Evolutionary conservation across 2,329 filamentous ascomycete genomes (phyloP).

Genomic region (Sporothrix schenckii): DNA sequence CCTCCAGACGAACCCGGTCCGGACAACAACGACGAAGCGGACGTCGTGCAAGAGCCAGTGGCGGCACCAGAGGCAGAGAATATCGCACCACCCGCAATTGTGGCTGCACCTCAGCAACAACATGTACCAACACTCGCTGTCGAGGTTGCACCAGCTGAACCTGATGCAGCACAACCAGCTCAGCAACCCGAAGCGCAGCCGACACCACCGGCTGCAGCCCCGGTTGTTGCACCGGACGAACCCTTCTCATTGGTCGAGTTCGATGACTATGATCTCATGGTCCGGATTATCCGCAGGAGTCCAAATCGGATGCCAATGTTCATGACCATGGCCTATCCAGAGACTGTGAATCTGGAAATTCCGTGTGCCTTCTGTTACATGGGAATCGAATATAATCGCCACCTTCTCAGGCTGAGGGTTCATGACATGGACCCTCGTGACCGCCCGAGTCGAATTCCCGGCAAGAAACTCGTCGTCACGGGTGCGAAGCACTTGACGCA

Average conservation of each 20-base stretch:
- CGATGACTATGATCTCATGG: too few species aligned
- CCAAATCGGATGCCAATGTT: not conserved
- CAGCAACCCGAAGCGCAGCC: not conserved
- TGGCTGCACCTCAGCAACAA: not conserved
- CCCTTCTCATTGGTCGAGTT: not conserved
- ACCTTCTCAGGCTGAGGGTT: too few species aligned
- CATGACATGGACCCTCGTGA: not conserved
- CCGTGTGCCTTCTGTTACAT: constrained; percentile 10
- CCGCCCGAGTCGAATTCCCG: not conserved
- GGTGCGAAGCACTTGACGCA: not conserved
- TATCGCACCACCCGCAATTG: not conserved
- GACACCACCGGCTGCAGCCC: not conserved
- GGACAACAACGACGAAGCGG: not conserved
- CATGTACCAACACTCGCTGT: not conserved
- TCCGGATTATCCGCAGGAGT: too few species aligned
- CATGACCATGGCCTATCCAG: constrained; percentile 6
- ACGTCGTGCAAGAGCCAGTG: not conserved
- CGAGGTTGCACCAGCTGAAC: not conserved
- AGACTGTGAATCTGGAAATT: not conserved
- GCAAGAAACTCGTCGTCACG: not conserved
- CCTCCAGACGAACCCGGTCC: not conserved
- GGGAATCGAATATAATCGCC: not conserved
- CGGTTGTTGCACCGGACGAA: not conserved
- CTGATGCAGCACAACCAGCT: not conserved
- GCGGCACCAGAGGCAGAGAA: not conserved